Evolutionary conservation across 768 basidiomycete genomes (phyloP), one percentile per base, ranked within the genome.

Genomic region (Mycena pura): DNA sequence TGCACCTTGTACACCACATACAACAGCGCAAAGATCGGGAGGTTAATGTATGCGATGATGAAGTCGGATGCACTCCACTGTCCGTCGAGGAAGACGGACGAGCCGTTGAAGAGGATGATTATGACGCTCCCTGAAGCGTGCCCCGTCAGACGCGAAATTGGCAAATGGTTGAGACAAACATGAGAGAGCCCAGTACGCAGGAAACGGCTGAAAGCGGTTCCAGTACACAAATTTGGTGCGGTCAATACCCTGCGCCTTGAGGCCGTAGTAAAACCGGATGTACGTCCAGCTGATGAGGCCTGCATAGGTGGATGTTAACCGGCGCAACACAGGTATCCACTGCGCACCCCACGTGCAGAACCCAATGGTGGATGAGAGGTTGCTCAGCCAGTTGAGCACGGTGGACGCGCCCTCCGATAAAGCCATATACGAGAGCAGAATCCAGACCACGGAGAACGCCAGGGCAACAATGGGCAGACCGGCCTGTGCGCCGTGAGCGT

Each of bases 371-470:
- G 83, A 77, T 9, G 78, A 74, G 49, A 89, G 71, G 71, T 72
- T 78, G 40, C 78, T 80, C 60, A 89, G 79, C 84, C 83, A 87
- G 61, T 72, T 74, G 67, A 82, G 80, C 9, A 79, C 81, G 6
- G 76, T 80, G 27, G 66, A 73, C 1, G 80, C 70, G 32, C 77
- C 72, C 9, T 57, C 64, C 5, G 76, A 70, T 8, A 84, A 68
- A 49, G 74, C 83, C 80, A 85, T 80, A 70, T 84, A 84, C 21
- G 81, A 29, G 80, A 70, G 56, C 76, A 72, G 14, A 11, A 63
- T 55, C 62, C 62, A 63, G 14, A 63, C 28, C 17, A 45, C 6
- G 1, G 62, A 59, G 40, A 58, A 63, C 5, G 57, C 13, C 31
- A 63, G 52, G 0, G 62, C 57, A 1, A 27, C 21, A 14, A 63